Evolutionary conservation across 2,329 filamentous ascomycete species (phyloP).

Genomic region (Colletotrichum aenigma): DNA sequence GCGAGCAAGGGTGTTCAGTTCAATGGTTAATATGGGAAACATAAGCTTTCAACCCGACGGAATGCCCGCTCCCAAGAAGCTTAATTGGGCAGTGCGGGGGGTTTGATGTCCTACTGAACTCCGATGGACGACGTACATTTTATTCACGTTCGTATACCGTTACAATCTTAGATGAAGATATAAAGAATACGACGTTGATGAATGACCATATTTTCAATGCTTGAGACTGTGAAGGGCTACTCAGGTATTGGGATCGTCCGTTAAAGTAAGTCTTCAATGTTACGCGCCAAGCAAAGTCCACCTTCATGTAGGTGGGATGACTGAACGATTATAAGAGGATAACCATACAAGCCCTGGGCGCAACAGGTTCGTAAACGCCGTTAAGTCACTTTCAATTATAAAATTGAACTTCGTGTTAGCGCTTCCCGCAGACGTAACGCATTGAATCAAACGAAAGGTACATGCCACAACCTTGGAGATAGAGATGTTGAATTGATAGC

Average conservation of each 20-base stretch:
- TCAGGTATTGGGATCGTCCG: not conserved
- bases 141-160: not conserved
- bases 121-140: not conserved
- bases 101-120: not conserved
- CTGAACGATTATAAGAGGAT: not conserved
- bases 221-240: not conserved
- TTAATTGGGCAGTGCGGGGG: not conserved
- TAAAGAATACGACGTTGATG: not conserved
- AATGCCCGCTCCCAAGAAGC: not conserved
- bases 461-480: not conserved
- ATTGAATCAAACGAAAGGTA: not conserved
- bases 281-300: not conserved
- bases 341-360: accelerated
- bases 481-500: not conserved
- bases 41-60: not conserved
- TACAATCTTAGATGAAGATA: not conserved
- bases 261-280: not conserved
- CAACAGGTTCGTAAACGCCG: not conserved
- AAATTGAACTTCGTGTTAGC: not conserved
- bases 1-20: constrained; percentile 40
- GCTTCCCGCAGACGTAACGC: not conserved
- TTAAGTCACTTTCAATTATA: accelerated
- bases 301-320: not conserved
- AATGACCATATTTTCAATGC: not conserved
- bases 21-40: not conserved